Evolutionary conservation across 306 rosid species (phyloP), one percentile per base, ranked within the genome.

Genomic region (Begonia loranthoides): DNA sequence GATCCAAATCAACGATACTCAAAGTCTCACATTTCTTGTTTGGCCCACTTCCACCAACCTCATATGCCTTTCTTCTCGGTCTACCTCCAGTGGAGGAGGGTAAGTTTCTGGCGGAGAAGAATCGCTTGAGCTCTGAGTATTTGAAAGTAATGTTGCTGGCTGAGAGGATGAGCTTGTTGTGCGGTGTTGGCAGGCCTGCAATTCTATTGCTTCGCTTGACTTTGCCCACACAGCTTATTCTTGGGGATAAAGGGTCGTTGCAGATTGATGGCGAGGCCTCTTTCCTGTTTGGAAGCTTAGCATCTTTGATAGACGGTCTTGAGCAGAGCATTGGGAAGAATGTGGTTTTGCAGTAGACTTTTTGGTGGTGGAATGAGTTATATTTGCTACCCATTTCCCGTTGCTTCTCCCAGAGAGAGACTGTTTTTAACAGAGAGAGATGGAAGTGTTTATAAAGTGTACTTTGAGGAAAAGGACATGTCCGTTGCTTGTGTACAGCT

Each of bases 1-100:
- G 76, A 66, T 71, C 76, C 68, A 70, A 17, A 11, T 60, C 76
- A 54, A 34, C 64, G 4, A 70, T 15, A 15, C 51, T 55, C 6
- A 49, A n/a, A 15, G 15, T 17, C 28, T 49, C 52, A n/a, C 16
- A 5, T 1, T 13, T 19, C 15, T 9, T 70, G 52, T 55, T 67
- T 21, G 41, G 50, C 40, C 75, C 55, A 24, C 66, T 65, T 3
- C 36, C 36, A 19, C 22, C 22, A 19, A 19, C 15, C 51, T 9
- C 5, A 6, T 12, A n/a, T n/a, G 15, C 24, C 17, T 11, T 15
- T 15, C 28, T 49, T 15, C 17, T 49, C 52, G 3, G 10, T 11
- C 51, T 19, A 19, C 22, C 16, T 41, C 76, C 54, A 22, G 21
- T 22, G 19, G 21, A 49, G 21, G 19, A 15, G 17, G 52, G 12